A percentile compares a stretch with the other conserved stretches of the same genome.
Evolutionary conservation across 1,284 basidiomycete genomes (phyloP).

Genomic region (Inonotus hispidus): DNA sequence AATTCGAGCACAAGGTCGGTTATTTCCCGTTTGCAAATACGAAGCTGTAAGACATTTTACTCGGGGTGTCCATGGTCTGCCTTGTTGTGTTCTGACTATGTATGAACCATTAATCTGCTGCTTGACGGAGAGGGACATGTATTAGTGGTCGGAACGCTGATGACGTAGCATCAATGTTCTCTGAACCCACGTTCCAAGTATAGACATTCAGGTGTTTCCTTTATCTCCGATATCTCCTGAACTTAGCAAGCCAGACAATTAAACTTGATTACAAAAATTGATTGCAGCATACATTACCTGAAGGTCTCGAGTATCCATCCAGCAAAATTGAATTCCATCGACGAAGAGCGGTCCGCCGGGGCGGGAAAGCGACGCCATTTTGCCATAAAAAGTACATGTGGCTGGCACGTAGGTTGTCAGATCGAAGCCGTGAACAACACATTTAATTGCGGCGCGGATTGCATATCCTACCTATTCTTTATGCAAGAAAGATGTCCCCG

Average conservation of each 20-base stretch:
- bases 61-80: not conserved
- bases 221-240: constrained; percentile 2
- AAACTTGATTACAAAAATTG: not conserved
- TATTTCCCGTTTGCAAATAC: not conserved
- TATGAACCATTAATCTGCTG: not conserved
- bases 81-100: not conserved
- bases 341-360: too few relatives aligned
- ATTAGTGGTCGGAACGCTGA: not conserved
- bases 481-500: not conserved
- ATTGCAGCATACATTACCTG: not conserved
- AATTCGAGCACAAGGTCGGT: not conserved
- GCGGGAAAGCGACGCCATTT: too few relatives aligned
- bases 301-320: not conserved
- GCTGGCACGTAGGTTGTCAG: too few relatives aligned
- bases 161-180: not conserved
- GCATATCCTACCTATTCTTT: too few relatives aligned
- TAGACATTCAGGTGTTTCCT: not conserved
- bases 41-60: not conserved
- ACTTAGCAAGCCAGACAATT: not conserved
- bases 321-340: not conserved
- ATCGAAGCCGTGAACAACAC: too few relatives aligned
- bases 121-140: not conserved
- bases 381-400: too few relatives aligned
- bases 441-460: too few relatives aligned
- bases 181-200: not conserved